A percentile compares a stretch with the other conserved stretches of the same genome.
These are phyloP conservation scores for Termitomyces sp. DNA, from an alignment of 768 basidiomycete species.

Conservation along the genomic window DNA sequence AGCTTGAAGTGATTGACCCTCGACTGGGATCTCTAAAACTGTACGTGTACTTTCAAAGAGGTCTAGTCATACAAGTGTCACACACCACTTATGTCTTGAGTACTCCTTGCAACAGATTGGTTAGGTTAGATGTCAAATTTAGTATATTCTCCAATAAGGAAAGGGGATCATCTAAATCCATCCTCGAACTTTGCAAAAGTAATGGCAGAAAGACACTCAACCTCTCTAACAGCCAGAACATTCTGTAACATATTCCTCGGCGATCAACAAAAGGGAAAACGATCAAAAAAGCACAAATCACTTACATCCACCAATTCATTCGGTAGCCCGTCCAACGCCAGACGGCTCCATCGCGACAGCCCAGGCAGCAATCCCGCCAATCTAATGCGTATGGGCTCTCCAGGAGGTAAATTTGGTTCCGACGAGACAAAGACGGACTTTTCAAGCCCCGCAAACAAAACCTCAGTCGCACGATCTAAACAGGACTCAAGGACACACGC, in stretches of 20 bases:
- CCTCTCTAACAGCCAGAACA: slow-evolving; percentile 59
- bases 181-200: slow-evolving; percentile 69
- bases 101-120: too few species aligned
- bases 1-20: too few species aligned
- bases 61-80: too few species aligned
- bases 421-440: slow-evolving; percentile 52
- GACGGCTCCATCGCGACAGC: slow-evolving; percentile 72
- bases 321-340: slow-evolving; percentile 64
- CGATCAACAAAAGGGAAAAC: not conserved
- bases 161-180: slow-evolving; percentile 13
- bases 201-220: slow-evolving; percentile 67
- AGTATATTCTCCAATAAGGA: not conserved
- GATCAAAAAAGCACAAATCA: slow-evolving; percentile 12
- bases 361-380: slow-evolving; percentile 81
- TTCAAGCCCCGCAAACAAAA: slow-evolving; percentile 62
- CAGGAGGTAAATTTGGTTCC: slow-evolving; percentile 11
- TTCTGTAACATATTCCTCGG: slow-evolving; percentile 35
- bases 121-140: not conserved
- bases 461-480: slow-evolving; percentile 65
- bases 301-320: slow-evolving; percentile 84
- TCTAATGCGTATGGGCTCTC: slow-evolving; percentile 51
- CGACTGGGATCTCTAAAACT: too few species aligned
- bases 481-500: slow-evolving; percentile 65
- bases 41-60: too few species aligned
- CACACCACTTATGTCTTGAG: too few species aligned